Evolutionary conservation across 2,329 filamentous ascomycete species (phyloP).

Genomic region (Metarhizium sp.): DNA sequence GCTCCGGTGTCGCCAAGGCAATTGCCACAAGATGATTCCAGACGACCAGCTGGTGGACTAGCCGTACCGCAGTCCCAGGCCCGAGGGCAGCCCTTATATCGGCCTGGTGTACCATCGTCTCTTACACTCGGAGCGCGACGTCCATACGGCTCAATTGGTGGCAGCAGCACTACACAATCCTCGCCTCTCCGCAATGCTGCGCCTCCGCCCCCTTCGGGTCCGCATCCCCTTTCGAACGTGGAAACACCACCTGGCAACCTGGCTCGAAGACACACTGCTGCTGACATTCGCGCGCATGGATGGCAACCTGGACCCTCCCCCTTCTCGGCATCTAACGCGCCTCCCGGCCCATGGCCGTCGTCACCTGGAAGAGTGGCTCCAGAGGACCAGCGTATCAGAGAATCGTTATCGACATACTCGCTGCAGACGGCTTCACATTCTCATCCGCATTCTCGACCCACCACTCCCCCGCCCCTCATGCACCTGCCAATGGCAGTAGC

Average conservation of each 20-base stretch:
- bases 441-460: conserved; percentile 39
- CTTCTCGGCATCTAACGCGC: conserved; percentile 48
- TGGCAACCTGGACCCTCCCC: conserved; percentile 60
- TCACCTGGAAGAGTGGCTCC: conserved; percentile 40
- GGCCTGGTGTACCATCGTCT: conserved; percentile 73
- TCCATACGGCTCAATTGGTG: conserved; percentile 80
- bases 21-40: conserved; percentile 73
- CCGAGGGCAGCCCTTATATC: conserved; percentile 56
- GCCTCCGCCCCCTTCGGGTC: conserved; percentile 53
- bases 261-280: conserved; percentile 81
- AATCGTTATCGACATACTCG: conserved; percentile 48
- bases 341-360: conserved; percentile 42
- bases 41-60: conserved; percentile 58
- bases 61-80: conserved; percentile 48
- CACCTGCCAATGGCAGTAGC: conserved; percentile 30
- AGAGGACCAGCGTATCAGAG: conserved; percentile 46
- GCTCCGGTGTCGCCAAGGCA: conserved; percentile 82
- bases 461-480: conserved; percentile 40
- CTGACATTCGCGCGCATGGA: conserved; percentile 84
- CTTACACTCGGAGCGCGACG: conserved; percentile 66
- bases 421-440: conserved; percentile 33
- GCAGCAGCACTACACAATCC: conserved; percentile 57
- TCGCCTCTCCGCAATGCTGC: conserved; percentile 63
- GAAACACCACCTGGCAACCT: conserved; percentile 60
- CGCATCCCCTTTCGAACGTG: conserved; percentile 56